Evolutionary conservation across 345 rosid species (phyloP).

Genomic region (Camelina hispida): DNA sequence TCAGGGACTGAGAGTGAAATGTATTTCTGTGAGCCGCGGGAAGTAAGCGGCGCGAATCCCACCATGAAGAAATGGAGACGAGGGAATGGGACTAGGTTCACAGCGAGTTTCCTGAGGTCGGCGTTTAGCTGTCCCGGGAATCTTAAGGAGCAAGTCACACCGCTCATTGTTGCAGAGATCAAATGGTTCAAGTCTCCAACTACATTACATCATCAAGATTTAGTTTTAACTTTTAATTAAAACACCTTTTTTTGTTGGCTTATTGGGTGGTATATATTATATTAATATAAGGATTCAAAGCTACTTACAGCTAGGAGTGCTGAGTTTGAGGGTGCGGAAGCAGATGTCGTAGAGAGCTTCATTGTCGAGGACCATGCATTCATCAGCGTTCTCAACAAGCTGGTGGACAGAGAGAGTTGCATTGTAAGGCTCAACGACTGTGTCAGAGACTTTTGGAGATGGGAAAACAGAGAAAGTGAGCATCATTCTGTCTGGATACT

Average conservation of each 20-base stretch:
- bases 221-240: no score
- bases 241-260: no score
- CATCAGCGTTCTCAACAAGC: conserved; percentile 39
- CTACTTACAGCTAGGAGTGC: conserved; percentile 35
- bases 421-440: conserved; percentile 35
- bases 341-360: conserved; percentile 36
- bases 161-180: conserved; percentile 37
- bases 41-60: conserved; percentile 35
- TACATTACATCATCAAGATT: conserved; percentile 1
- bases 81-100: conserved; percentile 40
- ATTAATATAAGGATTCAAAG: background rate
- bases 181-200: conserved; percentile 41
- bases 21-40: conserved; percentile 35
- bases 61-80: conserved; percentile 44
- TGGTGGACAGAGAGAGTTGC: conserved; percentile 37
- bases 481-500: conserved; percentile 41
- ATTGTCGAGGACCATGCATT: conserved; percentile 38
- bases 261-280: no score
- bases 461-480: conserved; percentile 39
- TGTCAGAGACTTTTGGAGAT: conserved; percentile 41
- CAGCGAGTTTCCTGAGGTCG: conserved; percentile 34
- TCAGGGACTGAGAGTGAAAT: conserved; percentile 36
- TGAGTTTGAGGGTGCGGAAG: conserved; percentile 39
- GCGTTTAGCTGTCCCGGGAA: conserved; percentile 37
- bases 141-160: conserved; percentile 36